Base-by-base conservation (phyloP, 345 rosid species). In the Hypericum perforatum region DNA sequence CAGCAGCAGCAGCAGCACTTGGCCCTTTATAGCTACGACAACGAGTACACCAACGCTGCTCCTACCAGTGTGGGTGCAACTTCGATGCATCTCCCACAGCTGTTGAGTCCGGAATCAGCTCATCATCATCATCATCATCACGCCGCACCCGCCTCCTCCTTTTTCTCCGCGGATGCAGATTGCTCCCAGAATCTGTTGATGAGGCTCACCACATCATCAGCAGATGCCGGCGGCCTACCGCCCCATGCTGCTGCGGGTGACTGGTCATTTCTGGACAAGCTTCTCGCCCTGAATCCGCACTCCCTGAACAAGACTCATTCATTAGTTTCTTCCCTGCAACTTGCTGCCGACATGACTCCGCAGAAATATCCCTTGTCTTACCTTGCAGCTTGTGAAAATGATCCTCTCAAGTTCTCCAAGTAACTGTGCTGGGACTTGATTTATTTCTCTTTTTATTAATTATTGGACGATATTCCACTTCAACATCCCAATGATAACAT, bases 181-280 rank as follows among this genome's bases (percentile, higher is more conserved):
- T 75, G 84, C 61, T 82, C 89, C 7, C 94, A 84, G 32, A 80
- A 77, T 68, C 62, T 87, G 69, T 42, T 82, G 32, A 22, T 22
- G 63, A 84, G 86, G 73, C 63, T 87, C 52, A 78, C 32, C 32
- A 22, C 32, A 22, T 22, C 32, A 22, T 22, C 87, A 59, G 59
- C 87, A 37, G 39, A 11, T 37, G 41, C 57, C 16, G 50, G 53
- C 5, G 63, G 63, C 36, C 42, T 46, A 6, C 43, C 53, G 53
- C 77, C 65, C 16, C 76, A 46, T 14, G 50, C 7, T 46, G 22
- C 22, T 5, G 14, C 71, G 37, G 81, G 81, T 41, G 96, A 87
- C 54, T 87, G 96, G 96, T 82, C 85, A 36, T 82, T 87, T 67
- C 68, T 87, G 13, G 96, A 84, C 78, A 87, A 84, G 77, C 85